Conservation (phyloP, 345 rosid genomes). For the Rhodamnia argentea region DNA sequence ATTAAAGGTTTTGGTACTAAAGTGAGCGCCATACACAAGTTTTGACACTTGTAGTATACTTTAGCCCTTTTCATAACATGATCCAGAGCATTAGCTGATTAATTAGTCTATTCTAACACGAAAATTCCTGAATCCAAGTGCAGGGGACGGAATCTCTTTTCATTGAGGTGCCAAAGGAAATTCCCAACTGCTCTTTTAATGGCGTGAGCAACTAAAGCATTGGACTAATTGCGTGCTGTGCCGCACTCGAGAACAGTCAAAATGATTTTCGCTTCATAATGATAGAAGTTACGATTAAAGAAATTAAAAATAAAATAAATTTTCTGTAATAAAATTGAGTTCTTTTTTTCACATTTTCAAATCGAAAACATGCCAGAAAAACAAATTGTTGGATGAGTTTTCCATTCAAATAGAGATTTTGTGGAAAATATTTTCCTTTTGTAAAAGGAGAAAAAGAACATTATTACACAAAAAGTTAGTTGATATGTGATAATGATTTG, state of each 20-base stretch:
- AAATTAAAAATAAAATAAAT: not conserved
- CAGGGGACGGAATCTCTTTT: too few species aligned
- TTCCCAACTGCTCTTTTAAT: not conserved
- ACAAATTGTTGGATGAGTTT: not conserved
- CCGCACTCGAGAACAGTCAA: too few species aligned
- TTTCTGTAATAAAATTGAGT: not conserved
- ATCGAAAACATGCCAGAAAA: not conserved
- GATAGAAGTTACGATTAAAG: not conserved
- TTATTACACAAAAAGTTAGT: too few species aligned
- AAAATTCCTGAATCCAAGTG: not conserved
- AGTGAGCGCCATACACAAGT: too few species aligned
- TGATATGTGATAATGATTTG: too few species aligned
- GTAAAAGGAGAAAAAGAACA: not conserved
- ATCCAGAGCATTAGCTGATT: too few species aligned
- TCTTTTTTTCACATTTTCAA: not conserved
- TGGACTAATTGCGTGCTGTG: not conserved
- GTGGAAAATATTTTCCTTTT: not conserved
- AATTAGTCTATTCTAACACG: too few species aligned
- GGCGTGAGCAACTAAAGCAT: not conserved
- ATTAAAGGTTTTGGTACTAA: too few species aligned
- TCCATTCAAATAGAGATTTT: not conserved
- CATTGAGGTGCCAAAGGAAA: too few species aligned
- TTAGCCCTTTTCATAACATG: not conserved
- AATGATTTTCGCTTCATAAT: too few species aligned
- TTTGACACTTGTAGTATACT: too few species aligned